These are phyloP conservation scores for Aspergillus quadricinctus DNA, from an alignment of 2,329 filamentous ascomycete genomes.

Conservation along the genomic window DNA sequence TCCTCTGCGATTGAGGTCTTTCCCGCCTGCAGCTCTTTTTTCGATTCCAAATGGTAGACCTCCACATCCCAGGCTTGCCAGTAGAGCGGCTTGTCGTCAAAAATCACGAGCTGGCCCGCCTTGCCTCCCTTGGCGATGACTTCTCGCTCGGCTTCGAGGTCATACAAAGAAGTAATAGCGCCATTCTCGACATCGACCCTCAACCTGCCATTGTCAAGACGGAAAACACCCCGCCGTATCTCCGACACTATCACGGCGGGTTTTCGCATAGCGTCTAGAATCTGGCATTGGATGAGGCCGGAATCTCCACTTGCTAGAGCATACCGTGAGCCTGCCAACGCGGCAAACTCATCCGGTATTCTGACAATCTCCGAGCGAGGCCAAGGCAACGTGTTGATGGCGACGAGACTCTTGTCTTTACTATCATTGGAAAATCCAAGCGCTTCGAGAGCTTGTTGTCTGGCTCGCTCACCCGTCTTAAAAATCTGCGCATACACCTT, in stretches of 20 bases:
- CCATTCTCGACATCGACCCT: constrained; percentile 69
- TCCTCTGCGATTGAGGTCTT: constrained; percentile 68
- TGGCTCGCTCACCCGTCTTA: constrained; percentile 65
- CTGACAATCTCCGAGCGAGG: constrained; percentile 68
- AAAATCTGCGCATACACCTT: constrained; percentile 83
- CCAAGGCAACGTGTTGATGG: constrained; percentile 87
- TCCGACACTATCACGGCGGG: constrained; percentile 48
- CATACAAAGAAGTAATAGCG: constrained; percentile 77
- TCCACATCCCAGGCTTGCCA: constrained; percentile 99
- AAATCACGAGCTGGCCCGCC: constrained; percentile 88
- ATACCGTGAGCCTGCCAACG: constrained; percentile 28
- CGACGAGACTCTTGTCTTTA: constrained; percentile 49
- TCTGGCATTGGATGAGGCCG: constrained; percentile 38
- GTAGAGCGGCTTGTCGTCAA: constrained; percentile 94
- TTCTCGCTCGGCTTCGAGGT: constrained; percentile 69
- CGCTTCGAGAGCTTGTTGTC: constrained; percentile 64
- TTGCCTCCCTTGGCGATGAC: constrained; percentile 68
- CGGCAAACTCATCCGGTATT: constrained; percentile 44
- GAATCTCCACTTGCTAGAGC: constrained; percentile 45
- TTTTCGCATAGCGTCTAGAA: constrained; percentile 18
- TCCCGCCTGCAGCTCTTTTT: constrained; percentile 66
- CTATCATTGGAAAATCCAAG: constrained; percentile 58
- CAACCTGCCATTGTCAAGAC: constrained; percentile 74
- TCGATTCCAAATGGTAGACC: constrained; percentile 86
- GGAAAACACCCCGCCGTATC: constrained; percentile 59